These are phyloP conservation scores for Trichoderma erinaceum DNA, from an alignment of 495 filamentous ascomycete species.

Conservation along the genomic window DNA sequence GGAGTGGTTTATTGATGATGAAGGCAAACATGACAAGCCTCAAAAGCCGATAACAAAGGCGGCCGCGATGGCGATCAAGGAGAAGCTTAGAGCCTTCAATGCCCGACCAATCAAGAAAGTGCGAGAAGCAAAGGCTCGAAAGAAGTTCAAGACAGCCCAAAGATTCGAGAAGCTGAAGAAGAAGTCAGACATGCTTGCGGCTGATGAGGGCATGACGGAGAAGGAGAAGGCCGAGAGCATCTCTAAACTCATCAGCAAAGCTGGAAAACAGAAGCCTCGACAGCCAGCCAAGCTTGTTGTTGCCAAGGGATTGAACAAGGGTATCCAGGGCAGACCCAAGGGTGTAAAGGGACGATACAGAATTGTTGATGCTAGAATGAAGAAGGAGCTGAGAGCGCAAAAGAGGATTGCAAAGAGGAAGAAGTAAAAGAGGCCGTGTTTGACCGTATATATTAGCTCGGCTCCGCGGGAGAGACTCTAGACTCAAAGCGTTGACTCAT, in stretches of 20 bases:
- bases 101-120: conserved; percentile 99
- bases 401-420: conserved; percentile 60
- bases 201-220: conserved; percentile 87
- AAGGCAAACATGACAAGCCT: conserved; percentile 71
- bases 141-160: conserved; percentile 93
- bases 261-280: conserved; percentile 79
- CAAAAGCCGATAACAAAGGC: conserved; percentile 85
- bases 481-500: not conserved
- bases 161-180: conserved; percentile 87
- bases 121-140: conserved; percentile 86
- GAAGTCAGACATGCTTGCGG: conserved; percentile 81
- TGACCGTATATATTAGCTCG: not conserved
- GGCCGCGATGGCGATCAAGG: conserved; percentile 87
- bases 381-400: conserved; percentile 92
- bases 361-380: conserved; percentile 95
- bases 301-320: conserved; percentile 76
- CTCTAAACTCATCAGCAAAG: conserved; percentile 70
- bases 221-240: conserved; percentile 89
- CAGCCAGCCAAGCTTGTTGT: conserved; percentile 83
- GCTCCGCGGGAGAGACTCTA: not conserved
- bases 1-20: conserved; percentile 97
- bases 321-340: conserved; percentile 63
- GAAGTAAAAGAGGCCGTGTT: conserved; percentile 15
- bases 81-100: conserved; percentile 89
- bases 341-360: conserved; percentile 98